A percentile compares a stretch with the other conserved stretches of the same genome.
Conservation (phyloP, 164 flowering plant species). For the Amborella trichopoda region DNA sequence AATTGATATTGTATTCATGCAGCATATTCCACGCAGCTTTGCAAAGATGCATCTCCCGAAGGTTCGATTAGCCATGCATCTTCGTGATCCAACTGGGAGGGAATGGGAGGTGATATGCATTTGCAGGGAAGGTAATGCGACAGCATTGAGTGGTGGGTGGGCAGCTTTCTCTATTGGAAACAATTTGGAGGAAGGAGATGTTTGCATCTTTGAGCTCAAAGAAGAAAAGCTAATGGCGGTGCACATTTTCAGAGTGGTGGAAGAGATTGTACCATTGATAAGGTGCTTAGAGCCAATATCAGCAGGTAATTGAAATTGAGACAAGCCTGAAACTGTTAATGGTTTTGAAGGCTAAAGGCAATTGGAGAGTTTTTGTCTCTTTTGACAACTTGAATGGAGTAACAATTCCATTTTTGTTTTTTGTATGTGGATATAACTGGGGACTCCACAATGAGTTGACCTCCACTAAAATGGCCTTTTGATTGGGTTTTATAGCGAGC, state of each 20-base stretch:
- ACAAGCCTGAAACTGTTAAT: too few relatives aligned
- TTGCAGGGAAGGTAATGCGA: neutral
- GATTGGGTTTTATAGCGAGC: too few relatives aligned
- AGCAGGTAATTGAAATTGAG: too few relatives aligned
- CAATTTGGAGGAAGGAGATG: slow-evolving; percentile 12
- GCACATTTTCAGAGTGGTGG: slow-evolving; percentile 17
- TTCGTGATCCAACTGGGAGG: slow-evolving; percentile 11
- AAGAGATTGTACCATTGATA: slow-evolving; percentile 7
- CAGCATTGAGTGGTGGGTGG: slow-evolving; percentile 11
- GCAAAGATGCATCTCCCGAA: slow-evolving; percentile 1
- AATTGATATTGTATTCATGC: neutral
- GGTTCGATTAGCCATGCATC: neutral
- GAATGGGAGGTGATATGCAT: slow-evolving; percentile 4
- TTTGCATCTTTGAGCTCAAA: slow-evolving; percentile 11
- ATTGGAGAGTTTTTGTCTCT: too few relatives aligned
- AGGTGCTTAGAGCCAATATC: too few relatives aligned
- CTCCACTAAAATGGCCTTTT: too few relatives aligned
- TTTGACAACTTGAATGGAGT: too few relatives aligned
- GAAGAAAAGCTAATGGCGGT: slow-evolving; percentile 3
- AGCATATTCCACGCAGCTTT: neutral
- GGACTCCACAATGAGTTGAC: too few relatives aligned
- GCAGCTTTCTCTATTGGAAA: neutral
- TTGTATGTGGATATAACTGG: too few relatives aligned
- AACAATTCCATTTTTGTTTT: too few relatives aligned
- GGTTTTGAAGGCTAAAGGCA: too few relatives aligned